phyloP scores from a whole-genome alignment of 192 early-diverging fungal genomes.

The Backusella tarrabulga region DNA sequence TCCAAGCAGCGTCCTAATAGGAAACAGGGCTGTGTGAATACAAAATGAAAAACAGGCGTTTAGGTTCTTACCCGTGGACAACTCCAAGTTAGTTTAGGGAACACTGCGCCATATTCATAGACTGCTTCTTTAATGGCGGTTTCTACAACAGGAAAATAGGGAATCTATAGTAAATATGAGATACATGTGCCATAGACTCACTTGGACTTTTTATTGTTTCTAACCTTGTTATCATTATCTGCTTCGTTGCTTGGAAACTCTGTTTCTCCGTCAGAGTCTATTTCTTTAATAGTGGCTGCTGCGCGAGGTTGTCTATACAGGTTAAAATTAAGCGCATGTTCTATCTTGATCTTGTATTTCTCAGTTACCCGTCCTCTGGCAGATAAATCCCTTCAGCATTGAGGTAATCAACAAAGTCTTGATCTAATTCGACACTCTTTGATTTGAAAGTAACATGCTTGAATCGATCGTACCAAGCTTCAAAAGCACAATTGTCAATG shows the following conservation, averaged over 20 bases:
- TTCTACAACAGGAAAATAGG: not conserved
- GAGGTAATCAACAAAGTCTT: slow-evolving; percentile 83
- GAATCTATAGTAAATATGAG: not conserved
- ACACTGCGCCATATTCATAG: not conserved
- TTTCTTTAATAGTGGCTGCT: slow-evolving; percentile 28
- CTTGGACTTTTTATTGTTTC: not conserved
- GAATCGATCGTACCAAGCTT: slow-evolving; percentile 79
- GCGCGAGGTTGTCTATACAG: slow-evolving; percentile 24
- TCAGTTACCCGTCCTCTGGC: slow-evolving; percentile 61
- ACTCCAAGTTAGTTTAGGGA: slow-evolving; percentile 93
- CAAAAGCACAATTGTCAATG: slow-evolving; percentile 70
- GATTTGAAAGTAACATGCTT: slow-evolving; percentile 66
- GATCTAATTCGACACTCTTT: slow-evolving; percentile 68
- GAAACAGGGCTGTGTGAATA: not conserved
- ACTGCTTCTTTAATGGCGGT: not conserved
- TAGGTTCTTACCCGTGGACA: slow-evolving; percentile 67
- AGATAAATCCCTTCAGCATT: slow-evolving; percentile 83
- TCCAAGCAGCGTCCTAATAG: slow-evolving; percentile 84
- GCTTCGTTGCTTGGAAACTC: slow-evolving; percentile 32
- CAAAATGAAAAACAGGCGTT: not conserved
- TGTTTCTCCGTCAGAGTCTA: slow-evolving; percentile 34
- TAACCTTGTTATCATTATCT: slow-evolving; percentile 17
- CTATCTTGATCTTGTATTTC: not conserved
- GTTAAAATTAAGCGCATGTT: not conserved
- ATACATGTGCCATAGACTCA: not conserved